Evolutionary conservation across 2,329 filamentous ascomycete genomes (phyloP).

Genomic region (Aspergillus alliaceus): DNA sequence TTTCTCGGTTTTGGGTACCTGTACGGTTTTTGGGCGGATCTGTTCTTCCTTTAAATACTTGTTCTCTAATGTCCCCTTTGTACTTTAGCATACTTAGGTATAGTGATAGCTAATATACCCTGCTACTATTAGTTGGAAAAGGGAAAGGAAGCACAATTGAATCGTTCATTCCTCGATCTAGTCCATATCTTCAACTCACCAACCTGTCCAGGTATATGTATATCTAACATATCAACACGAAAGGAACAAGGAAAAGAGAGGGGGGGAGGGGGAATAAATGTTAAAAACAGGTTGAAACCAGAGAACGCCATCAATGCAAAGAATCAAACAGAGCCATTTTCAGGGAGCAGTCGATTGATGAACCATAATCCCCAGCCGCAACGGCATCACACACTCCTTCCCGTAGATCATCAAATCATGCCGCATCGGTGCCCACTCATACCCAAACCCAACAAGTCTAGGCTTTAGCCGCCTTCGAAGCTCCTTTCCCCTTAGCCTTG

Average conservation of each 20-base stretch:
- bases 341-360: background rate
- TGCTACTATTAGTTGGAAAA: background rate
- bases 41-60: conserved; percentile 10
- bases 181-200: background rate
- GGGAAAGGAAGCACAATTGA: background rate
- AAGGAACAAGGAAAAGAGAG: background rate
- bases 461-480: conserved; percentile 33
- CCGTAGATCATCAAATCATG: background rate
- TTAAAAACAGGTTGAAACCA: conserved; percentile 4
- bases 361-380: conserved; percentile 2
- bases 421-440: no score
- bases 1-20: background rate
- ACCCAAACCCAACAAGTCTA: conserved; percentile 21
- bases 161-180: background rate
- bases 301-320: conserved; percentile 29
- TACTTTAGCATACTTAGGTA: conserved; percentile 16
- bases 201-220: conserved; percentile 1
- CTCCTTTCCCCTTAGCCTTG: conserved; percentile 63
- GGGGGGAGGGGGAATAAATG: background rate
- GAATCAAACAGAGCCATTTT: background rate
- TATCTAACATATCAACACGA: conserved; percentile 4
- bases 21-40: conserved; percentile 11
- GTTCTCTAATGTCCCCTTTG: conserved; percentile 13
- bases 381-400: background rate
- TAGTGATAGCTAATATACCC: conserved; percentile 8